A percentile compares a stretch with the other conserved stretches of the same genome.
Conservation (phyloP, 2,329 filamentous ascomycete species). For the Sphaerulina vaccinii region DNA sequence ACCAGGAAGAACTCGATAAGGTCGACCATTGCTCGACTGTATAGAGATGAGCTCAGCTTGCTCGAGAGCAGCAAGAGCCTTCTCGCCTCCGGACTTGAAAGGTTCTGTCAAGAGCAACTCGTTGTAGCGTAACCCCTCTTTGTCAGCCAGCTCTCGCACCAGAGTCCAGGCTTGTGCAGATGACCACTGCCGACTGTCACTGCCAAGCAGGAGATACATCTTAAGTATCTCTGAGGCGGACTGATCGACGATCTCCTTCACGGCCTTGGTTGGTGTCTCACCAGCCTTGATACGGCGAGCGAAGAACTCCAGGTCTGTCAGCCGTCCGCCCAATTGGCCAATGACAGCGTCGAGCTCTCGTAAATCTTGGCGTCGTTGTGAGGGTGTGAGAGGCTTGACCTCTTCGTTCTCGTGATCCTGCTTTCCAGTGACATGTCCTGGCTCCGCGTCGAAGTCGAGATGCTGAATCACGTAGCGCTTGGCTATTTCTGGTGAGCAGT, state of each 20-base stretch:
- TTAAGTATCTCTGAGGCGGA: slow-evolving; percentile 88
- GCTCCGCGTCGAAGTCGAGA: slow-evolving; percentile 55
- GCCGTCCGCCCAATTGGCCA: slow-evolving; percentile 75
- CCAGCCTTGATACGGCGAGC: slow-evolving; percentile 86
- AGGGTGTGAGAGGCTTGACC: slow-evolving; percentile 46
- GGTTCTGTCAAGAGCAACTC: slow-evolving; percentile 75
- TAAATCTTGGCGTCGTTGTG: slow-evolving; percentile 56
- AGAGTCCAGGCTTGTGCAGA: slow-evolving; percentile 87
- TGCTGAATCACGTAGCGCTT: slow-evolving; percentile 88
- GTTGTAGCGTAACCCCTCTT: slow-evolving; percentile 74
- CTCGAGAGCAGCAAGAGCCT: slow-evolving; percentile 74
- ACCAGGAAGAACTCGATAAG: slow-evolving; percentile 72
- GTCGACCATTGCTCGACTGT: slow-evolving; percentile 69
- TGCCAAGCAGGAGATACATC: slow-evolving; percentile 73
- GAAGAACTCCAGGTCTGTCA: slow-evolving; percentile 94
- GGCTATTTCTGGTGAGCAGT: slow-evolving; percentile 78
- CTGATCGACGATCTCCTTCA: slow-evolving; percentile 85
- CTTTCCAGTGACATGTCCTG: slow-evolving; percentile 33
- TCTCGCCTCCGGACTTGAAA: slow-evolving; percentile 71
- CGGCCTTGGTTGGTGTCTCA: slow-evolving; percentile 75
- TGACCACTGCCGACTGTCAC: slow-evolving; percentile 67
- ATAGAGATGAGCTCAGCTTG: slow-evolving; percentile 84
- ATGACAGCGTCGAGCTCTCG: slow-evolving; percentile 78
- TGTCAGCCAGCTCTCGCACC: slow-evolving; percentile 72
- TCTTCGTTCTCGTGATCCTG: slow-evolving; percentile 41